Percentiles rank a stretch among this genome's conserved stretches.
phyloP scores from a whole-genome alignment of 2,329 filamentous ascomycete species.

The Hypoxylon sp. region DNA sequence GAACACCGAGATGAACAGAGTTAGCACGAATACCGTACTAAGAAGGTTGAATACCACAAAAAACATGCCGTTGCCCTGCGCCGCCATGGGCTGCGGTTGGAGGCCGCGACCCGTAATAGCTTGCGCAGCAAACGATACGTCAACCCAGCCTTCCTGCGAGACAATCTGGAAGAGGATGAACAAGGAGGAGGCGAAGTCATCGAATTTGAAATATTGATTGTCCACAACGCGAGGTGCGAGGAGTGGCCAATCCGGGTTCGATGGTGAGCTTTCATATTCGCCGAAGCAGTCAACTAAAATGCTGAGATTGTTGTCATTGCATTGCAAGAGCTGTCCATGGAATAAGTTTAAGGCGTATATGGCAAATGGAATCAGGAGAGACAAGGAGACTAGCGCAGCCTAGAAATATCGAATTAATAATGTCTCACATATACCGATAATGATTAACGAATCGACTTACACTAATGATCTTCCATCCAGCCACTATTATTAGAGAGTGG shows the following conservation, averaged over 20 bases:
- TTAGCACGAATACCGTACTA: slow-evolving; percentile 95
- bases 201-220: slow-evolving; percentile 92
- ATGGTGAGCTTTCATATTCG: slow-evolving; percentile 84
- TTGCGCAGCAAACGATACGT: slow-evolving; percentile 89
- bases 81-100: slow-evolving; percentile 78
- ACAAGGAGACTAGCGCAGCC: slow-evolving; percentile 93
- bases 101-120: slow-evolving; percentile 81
- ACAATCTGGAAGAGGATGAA: slow-evolving; percentile 99
- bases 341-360: slow-evolving; percentile 97
- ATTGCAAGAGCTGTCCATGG: slow-evolving; percentile 81
- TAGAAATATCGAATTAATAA: slow-evolving; percentile 47
- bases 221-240: slow-evolving; percentile 84
- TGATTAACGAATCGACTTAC: slow-evolving; percentile 61
- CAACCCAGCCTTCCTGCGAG: slow-evolving; percentile 97
- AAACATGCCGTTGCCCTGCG: slow-evolving; percentile 90
- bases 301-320: slow-evolving; percentile 78
- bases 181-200: slow-evolving; percentile 92
- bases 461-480: slow-evolving; percentile 93
- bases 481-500: slow-evolving; percentile 94
- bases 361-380: slow-evolving; percentile 94
- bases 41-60: slow-evolving; percentile 97
- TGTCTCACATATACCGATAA: neutral
- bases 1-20: slow-evolving; percentile 97
- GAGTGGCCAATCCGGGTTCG: slow-evolving; percentile 80
- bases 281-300: slow-evolving; percentile 82